Percentiles rank a stretch among this genome's conserved stretches.
phyloP scores from a whole-genome alignment of 345 rosid genomes.

The Gossypium mustelinum region DNA sequence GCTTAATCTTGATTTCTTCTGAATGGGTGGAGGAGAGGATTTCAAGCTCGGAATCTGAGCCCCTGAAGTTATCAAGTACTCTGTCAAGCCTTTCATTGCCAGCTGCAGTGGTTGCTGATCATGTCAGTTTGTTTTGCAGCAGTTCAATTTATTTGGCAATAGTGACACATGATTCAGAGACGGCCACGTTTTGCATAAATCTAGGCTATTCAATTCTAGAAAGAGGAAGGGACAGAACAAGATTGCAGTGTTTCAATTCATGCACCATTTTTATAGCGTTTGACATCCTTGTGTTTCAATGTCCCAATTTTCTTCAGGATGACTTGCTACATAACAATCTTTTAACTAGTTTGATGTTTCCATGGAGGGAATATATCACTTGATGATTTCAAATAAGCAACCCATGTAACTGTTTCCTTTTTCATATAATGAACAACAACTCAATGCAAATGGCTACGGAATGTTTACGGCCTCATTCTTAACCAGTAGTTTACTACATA shows the following conservation, averaged over 20 bases:
- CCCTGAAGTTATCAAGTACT: slow-evolving; percentile 48
- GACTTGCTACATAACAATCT: background rate
- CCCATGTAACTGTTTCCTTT: background rate
- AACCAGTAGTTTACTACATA: no score
- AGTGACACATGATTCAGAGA: background rate
- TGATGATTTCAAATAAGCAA: background rate
- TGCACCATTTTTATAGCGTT: background rate
- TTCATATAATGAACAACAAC: background rate
- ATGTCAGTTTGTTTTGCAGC: background rate
- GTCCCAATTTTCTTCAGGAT: background rate
- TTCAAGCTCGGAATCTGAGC: slow-evolving; percentile 82
- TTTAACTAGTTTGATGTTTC: background rate
- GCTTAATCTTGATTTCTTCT: slow-evolving; percentile 73
- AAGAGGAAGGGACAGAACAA: no score
- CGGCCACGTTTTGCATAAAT: background rate
- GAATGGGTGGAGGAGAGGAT: slow-evolving; percentile 95
- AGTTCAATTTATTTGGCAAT: background rate
- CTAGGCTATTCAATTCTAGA: background rate
- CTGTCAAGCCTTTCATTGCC: slow-evolving; percentile 61
- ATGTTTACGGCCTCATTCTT: no score
- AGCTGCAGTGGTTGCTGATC: slow-evolving; percentile 44
- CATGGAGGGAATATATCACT: background rate
- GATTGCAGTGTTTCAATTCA: no score
- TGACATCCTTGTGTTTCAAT: background rate
- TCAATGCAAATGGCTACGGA: no score